Base-by-base conservation (phyloP, 768 basidiomycete species). In the Kwoniella dendrophila region DNA sequence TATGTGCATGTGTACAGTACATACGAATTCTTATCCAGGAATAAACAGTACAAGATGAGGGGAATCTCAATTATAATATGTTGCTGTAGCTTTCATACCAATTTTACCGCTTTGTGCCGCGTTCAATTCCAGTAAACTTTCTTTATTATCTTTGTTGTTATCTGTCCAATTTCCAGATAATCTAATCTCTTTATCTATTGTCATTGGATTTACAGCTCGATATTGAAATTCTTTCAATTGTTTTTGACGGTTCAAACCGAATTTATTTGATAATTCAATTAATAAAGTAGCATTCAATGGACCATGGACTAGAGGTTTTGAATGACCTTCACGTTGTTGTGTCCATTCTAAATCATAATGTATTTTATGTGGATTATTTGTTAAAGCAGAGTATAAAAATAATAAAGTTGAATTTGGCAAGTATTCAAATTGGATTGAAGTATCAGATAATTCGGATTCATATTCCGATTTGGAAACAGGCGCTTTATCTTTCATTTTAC, bases 351-450 rank as follows among this genome's bases (percentile, higher is more conserved):
- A 85, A 79, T 92, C 89, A 27, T 92, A 83, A 78, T 93, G 90
- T 66, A 93, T 89, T 67, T 86, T 83, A 67, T 93, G 90, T 12
- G 85, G 88, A 69, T 93, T 92, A 81, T 90, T 90, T 67, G 87
- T 92, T 24, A 93, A 81, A 20, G 90, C 89, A 4, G 90, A 92
- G 79, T 88, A 93, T 24, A 90, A 86, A 81, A 93, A 93, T 22
- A 92, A 81, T 0, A 88, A 90, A 8, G 86, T 86, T 34, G 85
- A 78, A 26, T 84, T 85, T 2, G 90, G 90, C 14, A 79, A 84
- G 72, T 86, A 90, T 30, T 80, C 82, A 75, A 90, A 87, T 3
- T 85, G 83, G 74, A n/a, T n/a, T n/a, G n/a, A n/a, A n/a, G n/a
- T n/a, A n/a, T n/a, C n/a, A n/a, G n/a, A n/a, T 89, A 87, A 3